Conservation (phyloP, 2,329 filamentous ascomycete species). For the Pseudogymnoascus pannorum region DNA sequence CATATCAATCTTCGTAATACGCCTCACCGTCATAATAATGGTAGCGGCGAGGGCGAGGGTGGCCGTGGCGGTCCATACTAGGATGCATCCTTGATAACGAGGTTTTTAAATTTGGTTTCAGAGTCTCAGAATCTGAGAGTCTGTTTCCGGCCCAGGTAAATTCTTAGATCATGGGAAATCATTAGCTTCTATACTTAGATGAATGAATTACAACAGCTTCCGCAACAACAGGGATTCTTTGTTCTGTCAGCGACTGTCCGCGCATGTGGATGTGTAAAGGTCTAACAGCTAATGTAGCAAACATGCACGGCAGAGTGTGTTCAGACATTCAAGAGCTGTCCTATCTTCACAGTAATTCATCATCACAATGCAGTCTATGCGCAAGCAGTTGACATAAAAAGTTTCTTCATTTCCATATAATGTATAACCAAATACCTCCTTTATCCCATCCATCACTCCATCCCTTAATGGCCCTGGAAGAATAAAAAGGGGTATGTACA, state of each 20-base stretch:
- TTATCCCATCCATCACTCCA: not conserved
- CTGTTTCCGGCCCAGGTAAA: not conserved
- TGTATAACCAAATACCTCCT: constrained; percentile 8
- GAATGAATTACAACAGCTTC: not conserved
- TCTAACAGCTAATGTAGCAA: not conserved
- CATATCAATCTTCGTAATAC: not conserved
- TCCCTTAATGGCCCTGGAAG: constrained; percentile 1
- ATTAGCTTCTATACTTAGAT: not conserved
- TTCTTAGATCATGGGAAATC: not conserved
- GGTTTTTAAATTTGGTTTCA: not conserved
- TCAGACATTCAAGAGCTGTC: not conserved
- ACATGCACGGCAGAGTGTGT: not conserved
- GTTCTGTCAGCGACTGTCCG: not conserved
- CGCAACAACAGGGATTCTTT: not conserved
- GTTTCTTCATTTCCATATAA: constrained; percentile 7
- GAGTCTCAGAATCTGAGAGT: not conserved
- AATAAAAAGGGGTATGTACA: constrained; percentile 4
- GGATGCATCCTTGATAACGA: not conserved
- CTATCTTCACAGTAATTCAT: not conserved
- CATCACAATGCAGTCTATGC: not conserved
- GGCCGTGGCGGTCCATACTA: not conserved
- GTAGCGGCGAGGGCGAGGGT: not conserved
- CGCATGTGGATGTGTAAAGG: not conserved
- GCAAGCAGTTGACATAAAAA: not conserved
- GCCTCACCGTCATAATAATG: not conserved